phyloP scores from a whole-genome alignment of 2,329 filamentous ascomycete species.

The Xylaria sp. region DNA sequence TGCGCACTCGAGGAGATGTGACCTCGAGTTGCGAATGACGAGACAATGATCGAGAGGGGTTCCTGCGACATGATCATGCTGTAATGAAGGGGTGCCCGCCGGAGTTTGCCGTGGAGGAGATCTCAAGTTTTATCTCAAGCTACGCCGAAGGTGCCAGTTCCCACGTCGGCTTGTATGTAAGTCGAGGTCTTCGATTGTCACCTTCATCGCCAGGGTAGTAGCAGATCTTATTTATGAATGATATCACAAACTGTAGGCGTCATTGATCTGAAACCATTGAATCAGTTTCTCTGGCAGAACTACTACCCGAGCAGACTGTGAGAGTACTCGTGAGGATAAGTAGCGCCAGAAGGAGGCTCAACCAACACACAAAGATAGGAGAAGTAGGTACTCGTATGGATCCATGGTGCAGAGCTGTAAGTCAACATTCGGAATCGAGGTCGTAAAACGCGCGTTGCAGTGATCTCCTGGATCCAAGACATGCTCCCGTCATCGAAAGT shows the following conservation, averaged over 20 bases:
- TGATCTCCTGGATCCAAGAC: background rate
- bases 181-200: background rate
- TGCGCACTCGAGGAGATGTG: background rate
- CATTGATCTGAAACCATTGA: background rate
- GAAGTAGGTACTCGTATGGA: background rate
- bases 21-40: background rate
- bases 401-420: background rate
- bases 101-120: constrained; percentile 2
- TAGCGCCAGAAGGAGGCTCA: background rate
- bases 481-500: no score
- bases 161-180: background rate
- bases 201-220: background rate
- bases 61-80: background rate
- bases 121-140: background rate
- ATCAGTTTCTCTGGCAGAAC: background rate
- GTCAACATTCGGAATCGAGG: background rate
- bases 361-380: background rate
- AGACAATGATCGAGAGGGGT: background rate
- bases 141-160: background rate
- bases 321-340: background rate
- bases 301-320: background rate
- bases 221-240: background rate
- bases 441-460: background rate
- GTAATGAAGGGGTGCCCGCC: background rate
- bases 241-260: background rate